Base-by-base conservation (phyloP, 306 rosid species). In the Datisca glomerata region DNA sequence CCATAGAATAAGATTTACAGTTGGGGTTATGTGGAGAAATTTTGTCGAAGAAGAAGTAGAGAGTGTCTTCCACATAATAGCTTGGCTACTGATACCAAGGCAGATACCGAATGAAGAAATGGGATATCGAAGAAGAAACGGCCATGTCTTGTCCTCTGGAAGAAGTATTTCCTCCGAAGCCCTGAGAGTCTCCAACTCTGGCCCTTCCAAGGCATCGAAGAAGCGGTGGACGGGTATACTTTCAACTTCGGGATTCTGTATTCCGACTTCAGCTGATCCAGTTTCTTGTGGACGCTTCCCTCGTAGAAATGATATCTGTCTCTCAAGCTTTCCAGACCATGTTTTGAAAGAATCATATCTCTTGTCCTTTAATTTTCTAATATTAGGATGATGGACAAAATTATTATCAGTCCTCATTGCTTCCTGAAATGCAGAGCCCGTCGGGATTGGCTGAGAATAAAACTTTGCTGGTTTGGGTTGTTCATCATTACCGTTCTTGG, bases 11-110 rank as follows among this genome's bases (percentile, higher is more conserved):
- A 76, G 35, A 55, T 86, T 86, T 22, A 72, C 20, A 55, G 7
- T 63, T 10, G 63, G 60, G 69, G 70, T 73, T 61, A 82, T 35
- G 67, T 73, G 87, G 40, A 86, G 96, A 34, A 71, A 86, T 8
- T 67, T 24, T 13, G 81, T 79, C 35, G 94, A 49, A 21, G 73
- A 34, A 12, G 94, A 54, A 24, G 75, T 73, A 24, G 96, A 75
- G 13, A 86, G 52, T 29, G 74, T 39, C 63, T 82, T 86, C 96
- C 96, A 86, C 24, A 86, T 56, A 45, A 86, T 79, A 25, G 96
- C 93, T 67, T 86, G 96, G 78, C 96, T 86, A 45, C 81, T 60
- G 40, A 86, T 71, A 28, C 96, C 96, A 14, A 86, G 94, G 40
- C 94, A 82, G 12, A 86, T 71, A 66, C 96, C 86, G 17, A 86